Evolutionary conservation across 371 early-diverging fungal species (phyloP), one percentile per base, ranked within the genome.

Genomic region (Actinomortierella ambigua): DNA sequence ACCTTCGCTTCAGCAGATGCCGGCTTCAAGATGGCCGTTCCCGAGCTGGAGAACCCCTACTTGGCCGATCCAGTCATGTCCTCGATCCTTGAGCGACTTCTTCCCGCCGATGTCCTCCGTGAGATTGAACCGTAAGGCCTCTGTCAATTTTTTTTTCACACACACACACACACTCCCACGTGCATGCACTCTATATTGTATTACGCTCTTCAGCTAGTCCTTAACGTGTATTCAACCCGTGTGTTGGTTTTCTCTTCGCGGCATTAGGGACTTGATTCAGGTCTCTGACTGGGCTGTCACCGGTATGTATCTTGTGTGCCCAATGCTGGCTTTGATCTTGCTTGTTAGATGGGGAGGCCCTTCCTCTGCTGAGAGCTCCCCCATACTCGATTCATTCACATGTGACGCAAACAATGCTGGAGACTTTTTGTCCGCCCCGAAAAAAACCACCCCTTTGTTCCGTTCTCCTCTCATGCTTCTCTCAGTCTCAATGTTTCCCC

Each of bases 31-130:
- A 79, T 86, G 77, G 78, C 75, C 24, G 83, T 85, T 6, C 86
- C 85, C 17, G 58, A 55, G 43, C 59, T 81, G 20, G 75, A 65
- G 42, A 88, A 88, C 54, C 81, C 80, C 54, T 88, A 83, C 63
- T 67, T 73, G 8, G 81, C 82, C 17, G 85, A 88, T 59, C 62
- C 76, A 39, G 81, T 80, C 13, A 75, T 88, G 42, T 69, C 77
- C 34, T 77, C 80, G 8, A 73, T 85, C 41, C 75, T 88, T 17
- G 73, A 76, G 57, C 81, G 79, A 42, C 59, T 71, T 23, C 40
- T 88, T 0, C 86, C 87, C n/a, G 46, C 63, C 0, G 24, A 66
- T 4, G 75, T 82, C 22, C 51, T 83, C 15, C 43, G 53, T 5
- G 64, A 78, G 22, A 79, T 87, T 50, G 71, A 79, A 15, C 80